Evolutionary conservation across 768 basidiomycete genomes (phyloP), one percentile per base, ranked within the genome.

Genomic region (Leccinellum albellum): DNA sequence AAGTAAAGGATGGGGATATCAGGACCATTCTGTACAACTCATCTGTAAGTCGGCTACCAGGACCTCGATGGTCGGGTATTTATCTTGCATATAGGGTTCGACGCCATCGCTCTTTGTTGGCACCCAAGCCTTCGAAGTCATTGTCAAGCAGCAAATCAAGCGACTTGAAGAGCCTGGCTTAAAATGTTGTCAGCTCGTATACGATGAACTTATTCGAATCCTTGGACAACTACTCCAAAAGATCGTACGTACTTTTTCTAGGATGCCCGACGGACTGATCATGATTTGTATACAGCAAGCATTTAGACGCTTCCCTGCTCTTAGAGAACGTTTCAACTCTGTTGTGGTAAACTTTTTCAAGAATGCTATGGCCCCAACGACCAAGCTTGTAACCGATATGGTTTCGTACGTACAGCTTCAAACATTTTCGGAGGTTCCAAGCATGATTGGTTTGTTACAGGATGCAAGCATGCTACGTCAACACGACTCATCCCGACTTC

Each of bases 401-500:
- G 94, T 98, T 51, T 74, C 91, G 89, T 94, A 70, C 70, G 91
- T 84, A 28, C 40, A 55, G 44, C 40, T 51, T 5, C 8, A 26
- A n/a, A 17, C 50, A 29, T 24, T 45, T 10, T 26, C 8, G 28
- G 51, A 29, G 31, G 32, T 28, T 31, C 17, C 44, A 20, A 12
- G 24, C 24, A 58, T 48, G 63, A 58, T 23, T 50, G 32, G 14
- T 37, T 53, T 50, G 53, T 52, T 21, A 40, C 56, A 94, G 90
- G 33, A 98, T 98, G 94, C 96, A 98, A 78, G 94, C 95, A 35
- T 96, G 94, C 72, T 99, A 98, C 70, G 89, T 99, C 66, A 99
- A 99, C 76, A 98, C 97, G 14, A 98, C 96, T 1, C 97, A 99
- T 70, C 97, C 97, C 1, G 97, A 99, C 75, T 98, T 99, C 77